Base-by-base conservation (phyloP, 2,329 filamentous ascomycete species). In the Venturia pyrina region DNA sequence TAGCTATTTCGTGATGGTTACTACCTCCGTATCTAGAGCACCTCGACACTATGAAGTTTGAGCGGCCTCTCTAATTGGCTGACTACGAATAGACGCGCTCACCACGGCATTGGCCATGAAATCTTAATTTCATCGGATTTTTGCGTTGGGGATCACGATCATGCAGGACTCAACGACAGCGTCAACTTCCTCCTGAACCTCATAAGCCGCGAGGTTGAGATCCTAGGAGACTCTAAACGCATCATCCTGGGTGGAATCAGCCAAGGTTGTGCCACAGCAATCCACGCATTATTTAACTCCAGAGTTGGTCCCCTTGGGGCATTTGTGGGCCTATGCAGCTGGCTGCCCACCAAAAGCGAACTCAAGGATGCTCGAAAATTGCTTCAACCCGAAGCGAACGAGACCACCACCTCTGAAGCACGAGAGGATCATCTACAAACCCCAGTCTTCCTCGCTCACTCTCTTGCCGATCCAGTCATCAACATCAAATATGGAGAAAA, bases 101-200 rank as follows among this genome's bases (percentile, higher is more conserved):
- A 10, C 34, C 34, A 37, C 34, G 5, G 10, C 34, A 37, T 5
- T 37, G 10, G 34, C 34, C 5, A 37, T 37, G 34, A 37, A 37
- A 5, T 10, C 34, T 37, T 10, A 10, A 37, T 37, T 37, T 37
- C 10, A 37, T 10, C 34, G 34, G 10, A 37, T n/a, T n/a, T n/a
- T n/a, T n/a, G n/a, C n/a, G n/a, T n/a, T n/a, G n/a, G n/a, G n/a
- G n/a, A n/a, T n/a, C n/a, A n/a, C n/a, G n/a, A n/a, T n/a, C 34
- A 44, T 13, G 68, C 66, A 32, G 72, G 71, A 17, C 66, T 73
- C 21, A 48, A 65, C 15, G 67, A 71, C 21, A 72, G 69, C 46
- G 57, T 71, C 17, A n/a, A 28, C 21, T 65, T 61, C 44, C 56
- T 74, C 21, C 34, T 66, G 21, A 32, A 68, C 32, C n/a, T 73